Evolutionary conservation across 352 stramenopile species (phyloP), one percentile per base, ranked within the genome.

Genomic region (Achlya hypogyna): DNA sequence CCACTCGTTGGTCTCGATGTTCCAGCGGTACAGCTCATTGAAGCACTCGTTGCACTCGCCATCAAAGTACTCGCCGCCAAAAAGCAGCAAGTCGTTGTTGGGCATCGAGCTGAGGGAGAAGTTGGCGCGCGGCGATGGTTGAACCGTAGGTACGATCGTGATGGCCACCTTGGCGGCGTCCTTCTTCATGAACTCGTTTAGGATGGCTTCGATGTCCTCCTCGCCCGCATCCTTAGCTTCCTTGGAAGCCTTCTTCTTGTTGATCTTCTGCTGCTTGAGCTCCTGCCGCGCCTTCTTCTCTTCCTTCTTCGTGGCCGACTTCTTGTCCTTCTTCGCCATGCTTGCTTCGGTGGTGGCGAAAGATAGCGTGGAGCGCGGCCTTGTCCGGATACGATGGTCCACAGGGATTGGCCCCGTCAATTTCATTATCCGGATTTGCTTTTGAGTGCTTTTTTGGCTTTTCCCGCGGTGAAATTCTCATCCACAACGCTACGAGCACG

Each of bases 31-130:
- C 8, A 99, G 78, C 63, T 99, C 96, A 71, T 98, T 98, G 76
- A 94, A 98, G 69, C 96, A 97, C 32, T 91, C 80, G 65, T 98
- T 99, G 73, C 96, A 84, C 64, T 98, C 87, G 43, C 97, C 97
- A 74, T 99, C 91, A 74, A 96, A 99, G 76, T 97, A 98, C 78
- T 99, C 97, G 52, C 97, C 97, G 38, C 97, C 97, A 75, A 99
- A 99, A 45, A 98, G 75, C 59, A 97, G 70, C 72, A 97, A 85
- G 52, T 87, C 86, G 23, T 47, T 52, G 6, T 65, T 86, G 1
- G 76, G 73, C 29, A 94, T 76, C 45, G 80, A 77, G 22, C 81
- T 88, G 53, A 94, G 76, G 29, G 81, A 86, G 53, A 94, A 94
- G 58, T 94, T 92, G 56, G 83, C 80, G 52, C 85, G 77, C 29